A percentile compares a stretch with the other conserved stretches of the same genome.
Conservation (phyloP, 371 early-diverging fungal genomes). For the Cokeromyces recurvatus region DNA sequence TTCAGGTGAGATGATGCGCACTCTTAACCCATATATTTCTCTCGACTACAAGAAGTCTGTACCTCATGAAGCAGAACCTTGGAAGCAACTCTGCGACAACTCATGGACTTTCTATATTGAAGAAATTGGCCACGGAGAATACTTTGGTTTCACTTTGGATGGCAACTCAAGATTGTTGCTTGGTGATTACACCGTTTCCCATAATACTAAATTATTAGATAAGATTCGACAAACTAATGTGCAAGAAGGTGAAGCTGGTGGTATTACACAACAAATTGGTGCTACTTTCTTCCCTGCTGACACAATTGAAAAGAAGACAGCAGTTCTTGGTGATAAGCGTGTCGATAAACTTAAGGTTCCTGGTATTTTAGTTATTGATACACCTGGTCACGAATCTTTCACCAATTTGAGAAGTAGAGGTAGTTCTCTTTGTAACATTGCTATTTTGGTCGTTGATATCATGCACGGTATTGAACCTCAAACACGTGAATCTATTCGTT, state of each 20-base stretch:
- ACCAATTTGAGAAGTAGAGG: slow-evolving; percentile 98
- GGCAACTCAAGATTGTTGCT: too few species aligned
- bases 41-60: too few species aligned
- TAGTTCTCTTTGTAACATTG: slow-evolving; percentile 99
- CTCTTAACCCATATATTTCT: too few species aligned
- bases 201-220: slow-evolving; percentile 98
- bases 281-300: slow-evolving; percentile 99
- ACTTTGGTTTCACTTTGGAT: too few species aligned
- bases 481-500: slow-evolving; percentile 96
- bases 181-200: too few species aligned
- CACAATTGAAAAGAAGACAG: slow-evolving; percentile 90
- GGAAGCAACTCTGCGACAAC: too few species aligned
- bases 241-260: slow-evolving; percentile 99
- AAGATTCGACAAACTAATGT: slow-evolving; percentile 99
- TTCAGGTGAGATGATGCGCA: too few species aligned
- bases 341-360: slow-evolving; percentile 80
- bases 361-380: slow-evolving; percentile 99
- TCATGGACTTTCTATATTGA: too few species aligned
- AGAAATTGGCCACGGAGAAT: too few species aligned
- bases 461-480: slow-evolving; percentile 99
- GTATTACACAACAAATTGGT: slow-evolving; percentile 99
- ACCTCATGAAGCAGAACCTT: too few species aligned
- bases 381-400: slow-evolving; percentile 99
- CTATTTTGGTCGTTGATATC: slow-evolving; percentile 99
- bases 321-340: slow-evolving; percentile 53